phyloP scores from a whole-genome alignment of 2,329 filamentous ascomycete species.

The Penicillium polonicum region DNA sequence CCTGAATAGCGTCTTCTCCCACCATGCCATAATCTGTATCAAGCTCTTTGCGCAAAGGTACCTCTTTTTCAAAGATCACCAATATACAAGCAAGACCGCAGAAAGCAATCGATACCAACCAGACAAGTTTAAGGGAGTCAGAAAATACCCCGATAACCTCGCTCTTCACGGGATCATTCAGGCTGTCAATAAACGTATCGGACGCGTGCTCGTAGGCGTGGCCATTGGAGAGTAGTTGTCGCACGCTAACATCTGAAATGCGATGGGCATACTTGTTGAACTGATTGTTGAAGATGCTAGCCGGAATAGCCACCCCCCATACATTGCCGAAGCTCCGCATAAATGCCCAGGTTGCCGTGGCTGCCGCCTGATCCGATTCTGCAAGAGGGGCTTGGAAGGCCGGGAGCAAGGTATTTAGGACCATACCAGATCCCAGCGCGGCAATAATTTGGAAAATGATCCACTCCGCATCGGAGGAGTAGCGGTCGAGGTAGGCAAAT shows the following conservation, averaged over 20 bases:
- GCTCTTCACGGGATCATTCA: background rate
- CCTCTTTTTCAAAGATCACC: background rate
- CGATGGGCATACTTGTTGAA: background rate
- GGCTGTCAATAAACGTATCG: background rate
- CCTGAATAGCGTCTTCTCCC: background rate
- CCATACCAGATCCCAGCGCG: conserved; percentile 20
- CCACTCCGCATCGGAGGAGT: conserved; percentile 43
- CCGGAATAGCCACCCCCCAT: conserved; percentile 17
- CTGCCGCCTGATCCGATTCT: conserved; percentile 21
- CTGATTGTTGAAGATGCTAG: background rate
- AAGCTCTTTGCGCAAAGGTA: conserved; percentile 2
- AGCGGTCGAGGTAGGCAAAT: conserved; percentile 36
- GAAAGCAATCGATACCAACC: background rate
- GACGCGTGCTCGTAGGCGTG: background rate
- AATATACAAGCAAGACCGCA: conserved; percentile 4
- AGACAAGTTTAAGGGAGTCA: conserved; percentile 2
- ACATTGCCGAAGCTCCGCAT: conserved; percentile 26
- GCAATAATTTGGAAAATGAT: conserved; percentile 28
- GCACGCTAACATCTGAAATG: background rate
- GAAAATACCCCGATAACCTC: background rate
- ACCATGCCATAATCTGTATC: conserved; percentile 1
- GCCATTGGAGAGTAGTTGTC: background rate
- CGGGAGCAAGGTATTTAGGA: conserved; percentile 22
- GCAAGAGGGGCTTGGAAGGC: conserved; percentile 24
- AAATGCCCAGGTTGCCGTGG: conserved; percentile 25